phyloP scores from a whole-genome alignment of 768 basidiomycete genomes.

The Multifurca ochricompacta region DNA sequence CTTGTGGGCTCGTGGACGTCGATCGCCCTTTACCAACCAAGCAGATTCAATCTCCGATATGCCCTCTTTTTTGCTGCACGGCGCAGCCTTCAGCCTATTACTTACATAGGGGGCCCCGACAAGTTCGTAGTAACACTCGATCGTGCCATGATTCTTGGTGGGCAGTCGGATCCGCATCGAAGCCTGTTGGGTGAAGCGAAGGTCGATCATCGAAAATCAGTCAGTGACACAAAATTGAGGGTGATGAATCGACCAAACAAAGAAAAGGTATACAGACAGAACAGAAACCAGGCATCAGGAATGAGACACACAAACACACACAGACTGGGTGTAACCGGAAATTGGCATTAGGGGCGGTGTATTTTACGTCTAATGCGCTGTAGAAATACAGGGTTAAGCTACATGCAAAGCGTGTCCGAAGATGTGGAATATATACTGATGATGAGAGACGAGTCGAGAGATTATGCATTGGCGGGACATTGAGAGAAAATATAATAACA shows the following conservation, averaged over 20 bases:
- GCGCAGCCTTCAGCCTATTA: not conserved
- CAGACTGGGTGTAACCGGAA: not conserved
- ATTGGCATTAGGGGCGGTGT: conserved; percentile 3
- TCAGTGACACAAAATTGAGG: not conserved
- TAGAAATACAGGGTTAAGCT: conserved; percentile 15
- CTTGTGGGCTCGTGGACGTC: not conserved
- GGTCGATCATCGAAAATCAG: not conserved
- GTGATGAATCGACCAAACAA: not conserved
- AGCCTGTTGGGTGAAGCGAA: too few relatives aligned
- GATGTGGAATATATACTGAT: conserved; percentile 11
- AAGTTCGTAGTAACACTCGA: not conserved
- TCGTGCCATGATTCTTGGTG: conserved; percentile 2
- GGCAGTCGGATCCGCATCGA: not conserved
- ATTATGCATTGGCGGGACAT: not conserved
- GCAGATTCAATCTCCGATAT: not conserved
- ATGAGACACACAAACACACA: not conserved
- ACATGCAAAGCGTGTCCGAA: conserved; percentile 6
- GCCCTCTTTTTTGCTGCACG: not conserved
- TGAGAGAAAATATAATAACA: not conserved
- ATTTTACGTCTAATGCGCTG: conserved; percentile 3
- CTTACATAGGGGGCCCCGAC: conserved; percentile 3
- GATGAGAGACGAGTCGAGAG: not conserved
- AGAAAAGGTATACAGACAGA: not conserved
- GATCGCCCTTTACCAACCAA: not conserved
- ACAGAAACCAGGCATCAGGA: not conserved